These are phyloP conservation scores for Hirschfeldia incana DNA, from an alignment of 345 rosid genomes.

Conservation along the genomic window DNA sequence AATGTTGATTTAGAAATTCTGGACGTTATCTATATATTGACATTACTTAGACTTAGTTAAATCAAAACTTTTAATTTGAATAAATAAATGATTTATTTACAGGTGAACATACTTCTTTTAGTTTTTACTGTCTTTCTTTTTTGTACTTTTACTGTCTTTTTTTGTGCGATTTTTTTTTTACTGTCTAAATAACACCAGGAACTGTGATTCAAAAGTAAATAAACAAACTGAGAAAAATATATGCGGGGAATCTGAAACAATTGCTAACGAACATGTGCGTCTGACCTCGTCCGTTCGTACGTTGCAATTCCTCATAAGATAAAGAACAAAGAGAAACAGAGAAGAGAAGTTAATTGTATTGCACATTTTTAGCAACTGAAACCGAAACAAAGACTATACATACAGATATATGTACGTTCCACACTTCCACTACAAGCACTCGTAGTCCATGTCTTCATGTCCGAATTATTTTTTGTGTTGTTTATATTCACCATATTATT, in stretches of 20 bases:
- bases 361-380: conserved; percentile 34
- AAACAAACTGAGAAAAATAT: not conserved
- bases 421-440: conserved; percentile 30
- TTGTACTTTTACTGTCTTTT: too few relatives aligned
- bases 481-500: conserved; percentile 13
- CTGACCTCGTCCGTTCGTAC: conserved; percentile 41
- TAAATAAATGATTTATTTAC: not conserved
- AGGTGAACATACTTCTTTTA: not conserved
- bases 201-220: not conserved
- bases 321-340: conserved; percentile 34
- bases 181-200: not conserved
- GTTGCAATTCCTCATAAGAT: conserved; percentile 32
- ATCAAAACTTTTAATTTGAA: not conserved
- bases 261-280: conserved; percentile 35
- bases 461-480: conserved; percentile 7
- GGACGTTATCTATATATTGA: not conserved
- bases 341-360: conserved; percentile 37
- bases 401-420: conserved; percentile 14
- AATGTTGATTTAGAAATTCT: not conserved
- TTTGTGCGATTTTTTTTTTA: not conserved
- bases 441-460: conserved; percentile 21
- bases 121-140: not conserved
- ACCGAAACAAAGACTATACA: conserved; percentile 32
- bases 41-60: not conserved
- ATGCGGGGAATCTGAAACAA: conserved; percentile 31